These are phyloP conservation scores for Lathyrus aphaca DNA, from an alignment of 306 rosid genomes.

Conservation along the genomic window DNA sequence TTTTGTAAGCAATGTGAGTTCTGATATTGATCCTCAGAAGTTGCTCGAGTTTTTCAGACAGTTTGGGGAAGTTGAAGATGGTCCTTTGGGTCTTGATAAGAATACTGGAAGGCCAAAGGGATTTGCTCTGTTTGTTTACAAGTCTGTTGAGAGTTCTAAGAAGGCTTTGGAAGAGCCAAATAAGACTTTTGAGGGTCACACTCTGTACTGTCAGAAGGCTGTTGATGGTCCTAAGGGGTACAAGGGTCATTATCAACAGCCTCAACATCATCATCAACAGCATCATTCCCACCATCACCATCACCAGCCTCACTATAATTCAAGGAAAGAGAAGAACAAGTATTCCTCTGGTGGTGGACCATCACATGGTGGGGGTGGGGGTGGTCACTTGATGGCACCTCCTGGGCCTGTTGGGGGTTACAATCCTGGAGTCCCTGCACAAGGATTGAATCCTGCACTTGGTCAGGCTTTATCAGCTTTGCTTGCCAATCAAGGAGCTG, in stretches of 20 bases:
- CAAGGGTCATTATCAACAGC: constrained; percentile 52
- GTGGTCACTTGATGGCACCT: constrained; percentile 62
- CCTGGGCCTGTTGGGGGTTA: constrained; percentile 60
- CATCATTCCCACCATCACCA: constrained; percentile 43
- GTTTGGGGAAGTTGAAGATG: constrained; percentile 72
- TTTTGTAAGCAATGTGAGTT: constrained; percentile 63
- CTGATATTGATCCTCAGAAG: constrained; percentile 56
- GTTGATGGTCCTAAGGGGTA: constrained; percentile 66
- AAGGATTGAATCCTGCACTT: constrained; percentile 59
- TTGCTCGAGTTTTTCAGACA: constrained; percentile 57
- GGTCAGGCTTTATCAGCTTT: constrained; percentile 68
- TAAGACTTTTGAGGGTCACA: constrained; percentile 60
- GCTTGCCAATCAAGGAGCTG: constrained; percentile 71
- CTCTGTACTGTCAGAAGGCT: constrained; percentile 66
- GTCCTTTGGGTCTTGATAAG: constrained; percentile 68
- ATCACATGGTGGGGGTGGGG: constrained; percentile 38
- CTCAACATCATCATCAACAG: constrained; percentile 37
- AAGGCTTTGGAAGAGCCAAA: constrained; percentile 71
- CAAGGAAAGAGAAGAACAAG: constrained; percentile 61
- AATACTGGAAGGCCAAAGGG: constrained; percentile 66
- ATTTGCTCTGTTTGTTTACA: constrained; percentile 59
- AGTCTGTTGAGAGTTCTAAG: constrained; percentile 52
- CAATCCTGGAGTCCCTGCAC: constrained; percentile 53
- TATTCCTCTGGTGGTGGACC: constrained; percentile 54
- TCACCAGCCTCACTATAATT: constrained; percentile 51